Evolutionary conservation across 805 yeast species (phyloP).

Genomic region (Nakazawaea wyomingensis): DNA sequence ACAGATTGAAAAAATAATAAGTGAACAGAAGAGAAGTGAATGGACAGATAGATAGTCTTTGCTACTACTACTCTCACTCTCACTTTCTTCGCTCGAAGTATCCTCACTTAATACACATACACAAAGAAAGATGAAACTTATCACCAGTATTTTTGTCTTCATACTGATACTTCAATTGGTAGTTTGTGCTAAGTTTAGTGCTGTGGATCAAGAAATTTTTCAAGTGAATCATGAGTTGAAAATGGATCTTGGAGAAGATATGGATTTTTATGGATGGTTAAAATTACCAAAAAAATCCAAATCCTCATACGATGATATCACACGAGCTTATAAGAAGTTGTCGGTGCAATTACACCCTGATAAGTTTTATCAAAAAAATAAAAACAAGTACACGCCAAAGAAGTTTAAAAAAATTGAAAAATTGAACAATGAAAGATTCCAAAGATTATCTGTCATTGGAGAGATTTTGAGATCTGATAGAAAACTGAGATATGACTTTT

Average conservation of each 20-base stretch:
- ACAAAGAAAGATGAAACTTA: background rate
- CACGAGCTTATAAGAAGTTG: conserved; percentile 62
- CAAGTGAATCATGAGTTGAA: conserved; percentile 59
- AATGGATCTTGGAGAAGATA: conserved; percentile 54
- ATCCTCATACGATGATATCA: conserved; percentile 48
- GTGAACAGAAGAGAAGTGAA: too few relatives aligned
- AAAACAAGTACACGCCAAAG: conserved; percentile 19
- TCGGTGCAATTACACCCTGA: conserved; percentile 85
- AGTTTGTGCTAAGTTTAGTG: conserved; percentile 20
- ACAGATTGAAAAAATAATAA: too few relatives aligned
- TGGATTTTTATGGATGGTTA: conserved; percentile 67
- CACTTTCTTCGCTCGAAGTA: too few relatives aligned
- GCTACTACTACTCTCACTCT: too few relatives aligned
- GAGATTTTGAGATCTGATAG: conserved; percentile 61
- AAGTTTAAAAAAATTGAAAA: conserved; percentile 28
- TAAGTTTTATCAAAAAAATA: conserved; percentile 44
- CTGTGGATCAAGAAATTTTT: conserved; percentile 79
- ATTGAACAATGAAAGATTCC: conserved; percentile 63
- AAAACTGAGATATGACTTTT: conserved; percentile 78
- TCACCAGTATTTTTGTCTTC: background rate
- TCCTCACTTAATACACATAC: too few relatives aligned
- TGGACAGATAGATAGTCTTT: too few relatives aligned
- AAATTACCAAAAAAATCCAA: conserved; percentile 36
- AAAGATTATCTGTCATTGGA: conserved; percentile 71
- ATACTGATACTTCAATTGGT: background rate